Conservation (phyloP, 345 rosid species). For the thale cress (Arabidopsis thaliana) region DNA sequence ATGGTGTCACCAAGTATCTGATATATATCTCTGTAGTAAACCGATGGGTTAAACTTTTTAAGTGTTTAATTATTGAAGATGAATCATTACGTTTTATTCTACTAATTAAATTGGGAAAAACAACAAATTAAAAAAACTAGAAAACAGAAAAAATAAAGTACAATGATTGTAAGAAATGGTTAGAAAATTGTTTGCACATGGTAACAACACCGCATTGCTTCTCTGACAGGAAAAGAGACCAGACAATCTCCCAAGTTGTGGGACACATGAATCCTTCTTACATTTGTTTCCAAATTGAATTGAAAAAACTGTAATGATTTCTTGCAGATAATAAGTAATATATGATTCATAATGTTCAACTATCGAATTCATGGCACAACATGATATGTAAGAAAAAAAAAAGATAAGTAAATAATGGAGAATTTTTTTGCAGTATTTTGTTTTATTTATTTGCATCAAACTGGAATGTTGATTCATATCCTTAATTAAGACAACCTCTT, state of each 20-base stretch:
- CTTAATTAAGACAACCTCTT: background rate
- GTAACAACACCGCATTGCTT: slow-evolving; percentile 40
- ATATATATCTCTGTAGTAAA: background rate
- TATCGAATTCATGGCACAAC: background rate
- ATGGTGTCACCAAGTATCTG: background rate
- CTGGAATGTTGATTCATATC: background rate
- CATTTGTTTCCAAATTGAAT: slow-evolving; percentile 24
- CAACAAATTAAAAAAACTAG: background rate
- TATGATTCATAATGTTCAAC: slow-evolving; percentile 16
- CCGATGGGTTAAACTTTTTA: background rate
- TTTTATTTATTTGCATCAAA: background rate
- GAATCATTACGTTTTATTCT: slow-evolving; percentile 12
- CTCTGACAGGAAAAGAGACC: slow-evolving; percentile 38
- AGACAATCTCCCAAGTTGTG: slow-evolving; percentile 46
- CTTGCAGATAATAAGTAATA: slow-evolving; percentile 13
- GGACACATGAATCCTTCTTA: slow-evolving; percentile 39
- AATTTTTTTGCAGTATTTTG: background rate
- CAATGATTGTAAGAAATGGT: slow-evolving; percentile 32
- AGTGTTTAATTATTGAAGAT: slow-evolving; percentile 10
- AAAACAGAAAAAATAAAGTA: slow-evolving; percentile 27
- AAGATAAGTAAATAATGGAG: background rate
- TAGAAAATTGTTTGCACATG: slow-evolving; percentile 40
- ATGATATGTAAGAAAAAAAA: background rate
- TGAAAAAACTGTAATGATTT: slow-evolving; percentile 10
- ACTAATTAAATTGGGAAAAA: background rate